Percentiles rank a stretch among this genome's conserved stretches.
Evolutionary conservation across 1,139 yeast genomes (phyloP).

Genomic region (Yarrowia galli): DNA sequence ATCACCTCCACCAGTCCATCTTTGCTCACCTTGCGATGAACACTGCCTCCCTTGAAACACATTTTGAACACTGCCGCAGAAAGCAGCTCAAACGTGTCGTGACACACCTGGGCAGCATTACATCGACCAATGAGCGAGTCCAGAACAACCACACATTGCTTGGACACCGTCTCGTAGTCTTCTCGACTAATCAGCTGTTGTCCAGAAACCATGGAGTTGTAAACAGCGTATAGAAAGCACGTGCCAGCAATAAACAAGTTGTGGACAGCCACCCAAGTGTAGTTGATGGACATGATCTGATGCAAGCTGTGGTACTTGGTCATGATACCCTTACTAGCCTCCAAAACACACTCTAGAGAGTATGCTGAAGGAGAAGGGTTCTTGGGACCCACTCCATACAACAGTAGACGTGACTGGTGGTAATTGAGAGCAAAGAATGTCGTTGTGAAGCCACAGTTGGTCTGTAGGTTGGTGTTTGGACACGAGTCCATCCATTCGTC

Average conservation of each 20-base stretch:
- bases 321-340: constrained; percentile 71
- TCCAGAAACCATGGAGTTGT: constrained; percentile 56
- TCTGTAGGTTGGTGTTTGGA: constrained; percentile 64
- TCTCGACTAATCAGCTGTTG: constrained; percentile 57
- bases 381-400: constrained; percentile 81
- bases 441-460: constrained; percentile 77
- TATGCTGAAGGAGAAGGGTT: constrained; percentile 61
- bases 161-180: constrained; percentile 63
- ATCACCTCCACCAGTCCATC: constrained; percentile 10
- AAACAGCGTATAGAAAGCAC: constrained; percentile 77
- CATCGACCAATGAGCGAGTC: constrained; percentile 70
- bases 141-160: constrained; percentile 66
- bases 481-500: constrained; percentile 67
- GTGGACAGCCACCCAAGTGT: constrained; percentile 94
- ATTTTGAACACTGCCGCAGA: constrained; percentile 74
- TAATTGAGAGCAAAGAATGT: constrained; percentile 77
- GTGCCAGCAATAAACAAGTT: constrained; percentile 90
- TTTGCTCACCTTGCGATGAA: constrained; percentile 40
- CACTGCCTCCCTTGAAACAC: constrained; percentile 56
- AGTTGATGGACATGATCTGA: constrained; percentile 67
- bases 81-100: constrained; percentile 73
- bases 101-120: constrained; percentile 78
- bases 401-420: constrained; percentile 72
- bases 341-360: constrained; percentile 65
- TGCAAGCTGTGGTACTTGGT: constrained; percentile 66